Evolutionary conservation across 164 flowering plant genomes (phyloP), one percentile per base, ranked within the genome.

Genomic region (Amborella trichopoda): DNA sequence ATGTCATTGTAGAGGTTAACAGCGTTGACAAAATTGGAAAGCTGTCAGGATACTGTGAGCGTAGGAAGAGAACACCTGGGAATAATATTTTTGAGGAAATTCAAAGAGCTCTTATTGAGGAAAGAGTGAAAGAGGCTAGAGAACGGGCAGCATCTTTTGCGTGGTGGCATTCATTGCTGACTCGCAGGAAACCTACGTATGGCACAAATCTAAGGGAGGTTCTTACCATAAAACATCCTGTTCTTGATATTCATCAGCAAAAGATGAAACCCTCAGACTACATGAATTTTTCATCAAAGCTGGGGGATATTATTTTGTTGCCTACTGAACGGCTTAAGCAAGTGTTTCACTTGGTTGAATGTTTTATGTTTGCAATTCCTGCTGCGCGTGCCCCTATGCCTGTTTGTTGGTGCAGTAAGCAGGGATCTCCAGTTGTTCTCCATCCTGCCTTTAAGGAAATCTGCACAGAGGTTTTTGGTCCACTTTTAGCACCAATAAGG

Each of bases 81-180:
- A 62, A 70, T 30, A 78, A 62, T 61, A 79, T 93, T 16, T 93
- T 93, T 70, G 84, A 77, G 61, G 89, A 88, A 55, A 76, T 93
- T 37, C 83, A 56, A 14, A 79, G 71, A 62, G 83, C 83, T 38
- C 57, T 93, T 44, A 43, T 57, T 55, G 87, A 73, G 58, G 96
- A 83, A 65, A 77, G 96, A 66, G 28, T 72, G 40, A 79, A 59
- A 57, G 67, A 93, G 64, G 83, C 74, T 13, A 74, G 67, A 61
- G 78, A 79, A 51, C 63, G 89, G 28, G 96, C 95, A 28, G 72
- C 72, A 55, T 66, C 91, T 39, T 66, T 85, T 68, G 86, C 95
- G 37, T 84, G 99, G 99, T 93, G 99, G 99, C 88, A 93, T 69
- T 80, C 89, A n/a, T 66, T 93, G 68, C 80, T 78, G 55, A 80